A percentile compares a stretch with the other conserved stretches of the same genome.
Conservation (phyloP, 108 stramenopile species). For the Pseudonitzschia multiseries region DNA sequence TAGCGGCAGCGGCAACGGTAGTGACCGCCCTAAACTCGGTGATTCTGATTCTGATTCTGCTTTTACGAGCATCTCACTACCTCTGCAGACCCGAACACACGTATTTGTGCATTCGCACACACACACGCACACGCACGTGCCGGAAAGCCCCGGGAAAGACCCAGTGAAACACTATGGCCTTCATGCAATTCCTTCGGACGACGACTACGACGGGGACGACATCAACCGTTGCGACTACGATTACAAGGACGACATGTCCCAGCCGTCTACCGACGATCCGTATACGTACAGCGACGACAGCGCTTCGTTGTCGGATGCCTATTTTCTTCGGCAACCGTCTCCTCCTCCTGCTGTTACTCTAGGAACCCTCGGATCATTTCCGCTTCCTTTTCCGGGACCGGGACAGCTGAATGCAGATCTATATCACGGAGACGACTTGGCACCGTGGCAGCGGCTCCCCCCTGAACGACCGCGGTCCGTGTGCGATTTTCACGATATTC, state of each 20-base stretch:
- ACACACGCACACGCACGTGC: too few relatives aligned
- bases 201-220: background rate
- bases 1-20: too few relatives aligned
- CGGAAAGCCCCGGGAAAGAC: too few relatives aligned
- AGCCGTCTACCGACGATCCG: slow-evolving; percentile 17
- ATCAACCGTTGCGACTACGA: background rate
- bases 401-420: background rate
- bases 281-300: slow-evolving; percentile 36
- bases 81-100: too few relatives aligned
- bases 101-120: too few relatives aligned
- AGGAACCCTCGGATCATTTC: background rate
- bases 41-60: too few relatives aligned
- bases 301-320: slow-evolving; percentile 40
- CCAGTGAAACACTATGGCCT: background rate
- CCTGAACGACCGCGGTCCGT: too few relatives aligned
- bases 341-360: background rate
- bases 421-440: background rate
- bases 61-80: too few relatives aligned
- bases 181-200: background rate
- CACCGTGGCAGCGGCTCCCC: too few relatives aligned
- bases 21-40: too few relatives aligned
- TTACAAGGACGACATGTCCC: background rate
- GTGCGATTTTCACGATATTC: too few relatives aligned
- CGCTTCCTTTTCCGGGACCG: background rate
- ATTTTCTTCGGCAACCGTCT: slow-evolving; percentile 29